These are phyloP conservation scores for Patellifolia procumbens DNA, from an alignment of 179 eudicot species.

Conservation along the genomic window DNA sequence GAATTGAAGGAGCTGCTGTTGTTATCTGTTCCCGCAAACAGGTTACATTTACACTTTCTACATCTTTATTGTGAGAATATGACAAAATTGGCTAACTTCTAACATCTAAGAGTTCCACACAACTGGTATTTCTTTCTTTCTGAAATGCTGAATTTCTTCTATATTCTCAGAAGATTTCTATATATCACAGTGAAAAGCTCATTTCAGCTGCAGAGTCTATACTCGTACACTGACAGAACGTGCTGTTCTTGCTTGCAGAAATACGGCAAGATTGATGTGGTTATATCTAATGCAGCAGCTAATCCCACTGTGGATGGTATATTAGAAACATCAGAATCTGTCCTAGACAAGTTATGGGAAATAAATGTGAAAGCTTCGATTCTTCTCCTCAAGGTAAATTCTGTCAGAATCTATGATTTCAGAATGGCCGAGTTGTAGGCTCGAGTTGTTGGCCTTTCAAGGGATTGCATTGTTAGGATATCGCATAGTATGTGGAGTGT, in stretches of 20 bases:
- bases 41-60: slow-evolving; percentile 29
- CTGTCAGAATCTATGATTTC: not conserved
- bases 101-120: not conserved
- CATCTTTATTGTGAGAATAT: not conserved
- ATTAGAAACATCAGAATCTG: slow-evolving; percentile 71
- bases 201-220: not conserved
- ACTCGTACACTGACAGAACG: slow-evolving; percentile 3
- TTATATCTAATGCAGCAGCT: slow-evolving; percentile 91
- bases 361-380: slow-evolving; percentile 86
- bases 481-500: not conserved
- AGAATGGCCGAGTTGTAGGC: not conserved
- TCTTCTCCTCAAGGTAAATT: slow-evolving; percentile 70
- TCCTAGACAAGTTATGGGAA: slow-evolving; percentile 93
- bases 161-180: not conserved
- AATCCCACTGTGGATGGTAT: slow-evolving; percentile 68
- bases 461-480: not conserved
- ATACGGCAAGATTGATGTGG: slow-evolving; percentile 81
- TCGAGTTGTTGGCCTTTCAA: not conserved
- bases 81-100: not conserved
- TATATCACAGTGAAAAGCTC: not conserved
- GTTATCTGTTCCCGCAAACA: slow-evolving; percentile 87
- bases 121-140: not conserved
- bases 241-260: slow-evolving; percentile 56
- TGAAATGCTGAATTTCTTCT: not conserved
- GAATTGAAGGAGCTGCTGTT: slow-evolving; percentile 85